Conservation (phyloP, 805 yeast genomes). For the Nakazawaea anatomiae region DNA sequence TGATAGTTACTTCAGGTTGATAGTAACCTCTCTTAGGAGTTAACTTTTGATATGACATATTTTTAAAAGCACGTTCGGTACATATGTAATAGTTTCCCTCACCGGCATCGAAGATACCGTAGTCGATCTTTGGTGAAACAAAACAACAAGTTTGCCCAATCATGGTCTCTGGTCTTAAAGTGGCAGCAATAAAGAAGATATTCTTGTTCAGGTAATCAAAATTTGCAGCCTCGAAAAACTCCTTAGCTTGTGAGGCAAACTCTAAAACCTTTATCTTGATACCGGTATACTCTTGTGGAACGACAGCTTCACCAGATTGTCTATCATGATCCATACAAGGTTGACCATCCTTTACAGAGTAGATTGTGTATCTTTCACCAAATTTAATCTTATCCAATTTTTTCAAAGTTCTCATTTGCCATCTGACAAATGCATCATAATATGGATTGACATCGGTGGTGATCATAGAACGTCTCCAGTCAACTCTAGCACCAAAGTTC, state of each 20-base stretch:
- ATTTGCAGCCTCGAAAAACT: constrained; percentile 42
- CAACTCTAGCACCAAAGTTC: constrained; percentile 85
- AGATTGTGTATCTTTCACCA: constrained; percentile 96
- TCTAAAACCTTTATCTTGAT: constrained; percentile 75
- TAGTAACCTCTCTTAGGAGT: constrained; percentile 85
- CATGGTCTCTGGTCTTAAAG: constrained; percentile 98
- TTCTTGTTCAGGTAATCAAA: constrained; percentile 50
- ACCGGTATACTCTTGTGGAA: constrained; percentile 94
- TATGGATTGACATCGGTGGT: constrained; percentile 95
- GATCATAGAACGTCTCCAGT: constrained; percentile 95
- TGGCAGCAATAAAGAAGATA: constrained; percentile 86
- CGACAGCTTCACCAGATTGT: constrained; percentile 93
- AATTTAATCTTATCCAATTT: constrained; percentile 88
- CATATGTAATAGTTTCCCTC: constrained; percentile 70
- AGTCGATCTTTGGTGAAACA: constrained; percentile 89
- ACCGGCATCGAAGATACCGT: constrained; percentile 88
- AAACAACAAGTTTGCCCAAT: constrained; percentile 98
- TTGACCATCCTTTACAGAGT: constrained; percentile 97
- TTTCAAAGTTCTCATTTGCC: constrained; percentile 91
- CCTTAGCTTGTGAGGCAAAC: constrained; percentile 51
- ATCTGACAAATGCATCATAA: constrained; percentile 90
- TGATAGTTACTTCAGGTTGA: constrained; percentile 49
- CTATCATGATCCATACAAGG: constrained; percentile 99
- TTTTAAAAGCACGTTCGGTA: constrained; percentile 93
- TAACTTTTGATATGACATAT: constrained; percentile 92